Percentiles rank a stretch among this genome's conserved stretches.
phyloP scores from a whole-genome alignment of 2,329 filamentous ascomycete species.

The Aaosphaeria pasadenensis region DNA sequence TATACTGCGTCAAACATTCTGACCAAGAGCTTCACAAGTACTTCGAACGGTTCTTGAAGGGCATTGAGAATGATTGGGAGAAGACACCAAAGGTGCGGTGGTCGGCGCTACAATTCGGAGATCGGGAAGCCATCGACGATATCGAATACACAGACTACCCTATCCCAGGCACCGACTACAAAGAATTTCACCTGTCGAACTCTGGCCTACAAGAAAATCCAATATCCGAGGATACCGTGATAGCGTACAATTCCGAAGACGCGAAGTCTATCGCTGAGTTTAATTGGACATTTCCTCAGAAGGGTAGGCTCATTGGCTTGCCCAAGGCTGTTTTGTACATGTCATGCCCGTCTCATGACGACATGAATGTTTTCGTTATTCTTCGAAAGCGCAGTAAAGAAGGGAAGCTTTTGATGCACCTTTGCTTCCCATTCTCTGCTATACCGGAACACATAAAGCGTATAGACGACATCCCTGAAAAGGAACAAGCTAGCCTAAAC shows the following conservation, averaged over 20 bases:
- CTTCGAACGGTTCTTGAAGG: constrained; percentile 48
- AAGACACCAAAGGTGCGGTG: constrained; percentile 46
- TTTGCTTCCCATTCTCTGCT: too few relatives aligned
- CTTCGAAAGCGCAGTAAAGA: constrained; percentile 20
- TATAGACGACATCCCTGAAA: too few relatives aligned
- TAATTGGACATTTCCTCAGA: constrained; percentile 10
- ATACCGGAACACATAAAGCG: too few relatives aligned
- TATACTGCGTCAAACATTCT: constrained; percentile 9
- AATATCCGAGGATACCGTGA: neutral
- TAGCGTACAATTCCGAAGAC: constrained; percentile 15
- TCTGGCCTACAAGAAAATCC: constrained; percentile 3
- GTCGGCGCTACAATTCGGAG: constrained; percentile 32
- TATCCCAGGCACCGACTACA: constrained; percentile 12
- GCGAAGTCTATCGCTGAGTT: constrained; percentile 12
- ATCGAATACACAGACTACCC: constrained; percentile 15
- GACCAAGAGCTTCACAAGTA: constrained; percentile 27
- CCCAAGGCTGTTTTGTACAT: constrained; percentile 49
- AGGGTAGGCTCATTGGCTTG: constrained; percentile 40
- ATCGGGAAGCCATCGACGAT: constrained; percentile 11
- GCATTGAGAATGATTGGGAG: constrained; percentile 46
- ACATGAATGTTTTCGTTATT: constrained; percentile 45
- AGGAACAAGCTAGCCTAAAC: too few relatives aligned
- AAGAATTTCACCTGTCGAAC: constrained; percentile 8
- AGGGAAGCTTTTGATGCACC: too few relatives aligned
- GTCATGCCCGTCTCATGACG: constrained; percentile 41